These are phyloP conservation scores for Fusarium temperatum DNA, from an alignment of 2,329 filamentous ascomycete genomes.

Conservation along the genomic window DNA sequence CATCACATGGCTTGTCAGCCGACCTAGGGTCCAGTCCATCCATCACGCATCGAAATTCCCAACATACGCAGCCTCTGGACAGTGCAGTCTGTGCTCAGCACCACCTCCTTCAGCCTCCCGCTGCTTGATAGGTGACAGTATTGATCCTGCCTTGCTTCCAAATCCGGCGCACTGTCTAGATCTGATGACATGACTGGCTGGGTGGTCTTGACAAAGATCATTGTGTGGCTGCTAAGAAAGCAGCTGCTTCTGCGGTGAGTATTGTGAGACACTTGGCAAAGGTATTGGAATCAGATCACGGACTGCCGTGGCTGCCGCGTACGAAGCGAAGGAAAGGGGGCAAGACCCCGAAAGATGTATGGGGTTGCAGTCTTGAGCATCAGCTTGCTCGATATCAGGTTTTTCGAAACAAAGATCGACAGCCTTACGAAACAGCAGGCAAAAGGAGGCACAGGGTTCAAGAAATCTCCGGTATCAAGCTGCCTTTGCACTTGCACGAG, in stretches of 20 bases:
- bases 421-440: background rate
- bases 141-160: conserved; percentile 13
- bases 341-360: conserved; percentile 7
- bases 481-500: background rate
- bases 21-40: conserved; percentile 29
- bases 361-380: conserved; percentile 10
- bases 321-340: background rate
- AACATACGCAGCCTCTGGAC: conserved; percentile 14
- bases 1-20: conserved; percentile 44
- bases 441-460: background rate
- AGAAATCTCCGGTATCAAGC: background rate
- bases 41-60: conserved; percentile 26
- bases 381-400: conserved; percentile 16
- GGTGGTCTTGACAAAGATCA: background rate
- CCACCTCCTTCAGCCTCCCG: conserved; percentile 23
- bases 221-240: conserved; percentile 29
- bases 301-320: background rate
- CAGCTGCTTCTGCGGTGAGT: conserved; percentile 3
- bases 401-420: conserved; percentile 5
- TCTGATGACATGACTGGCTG: conserved; percentile 23
- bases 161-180: conserved; percentile 30
- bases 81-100: conserved; percentile 24
- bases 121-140: conserved; percentile 11
- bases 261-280: conserved; percentile 29
- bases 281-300: conserved; percentile 10